phyloP scores from a whole-genome alignment of 331 rosid species.

The Erythrophleum ivorense region DNA sequence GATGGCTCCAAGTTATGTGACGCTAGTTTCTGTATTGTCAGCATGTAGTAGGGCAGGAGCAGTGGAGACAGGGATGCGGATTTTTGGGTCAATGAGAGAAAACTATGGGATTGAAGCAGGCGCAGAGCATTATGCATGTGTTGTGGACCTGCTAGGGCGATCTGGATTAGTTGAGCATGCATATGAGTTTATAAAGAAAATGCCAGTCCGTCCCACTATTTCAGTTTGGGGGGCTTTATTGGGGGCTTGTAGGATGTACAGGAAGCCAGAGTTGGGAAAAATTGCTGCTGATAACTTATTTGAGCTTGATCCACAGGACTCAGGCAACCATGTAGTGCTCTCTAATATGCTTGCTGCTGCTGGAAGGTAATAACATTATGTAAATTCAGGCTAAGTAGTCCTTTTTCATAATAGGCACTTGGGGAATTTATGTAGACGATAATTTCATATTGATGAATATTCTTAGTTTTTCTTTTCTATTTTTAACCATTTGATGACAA shows the following conservation, averaged over 20 bases:
- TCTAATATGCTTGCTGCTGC: constrained; percentile 80
- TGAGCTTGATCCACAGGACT: constrained; percentile 83
- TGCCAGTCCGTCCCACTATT: constrained; percentile 74
- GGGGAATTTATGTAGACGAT: neutral
- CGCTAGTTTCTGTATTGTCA: constrained; percentile 76
- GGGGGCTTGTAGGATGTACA: constrained; percentile 81
- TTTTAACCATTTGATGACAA: constrained; percentile 23
- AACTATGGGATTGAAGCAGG: constrained; percentile 67
- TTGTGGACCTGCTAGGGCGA: constrained; percentile 74
- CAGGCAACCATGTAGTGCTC: constrained; percentile 86
- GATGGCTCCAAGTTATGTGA: constrained; percentile 62
- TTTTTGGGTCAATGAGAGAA: constrained; percentile 68
- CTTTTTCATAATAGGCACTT: neutral
- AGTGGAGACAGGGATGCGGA: constrained; percentile 68
- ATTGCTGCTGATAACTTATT: constrained; percentile 80
- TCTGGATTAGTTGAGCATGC: constrained; percentile 81
- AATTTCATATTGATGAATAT: neutral
- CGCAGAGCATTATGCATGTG: constrained; percentile 82
- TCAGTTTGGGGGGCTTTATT: constrained; percentile 90
- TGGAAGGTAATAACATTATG: constrained; percentile 61
- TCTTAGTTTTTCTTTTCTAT: neutral
- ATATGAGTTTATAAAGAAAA: constrained; percentile 62
- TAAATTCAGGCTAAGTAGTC: neutral
- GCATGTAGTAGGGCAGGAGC: constrained; percentile 85
- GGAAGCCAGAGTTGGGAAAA: constrained; percentile 73